phyloP scores from a whole-genome alignment of 768 basidiomycete species.

The Asterophora lycoperdoides region DNA sequence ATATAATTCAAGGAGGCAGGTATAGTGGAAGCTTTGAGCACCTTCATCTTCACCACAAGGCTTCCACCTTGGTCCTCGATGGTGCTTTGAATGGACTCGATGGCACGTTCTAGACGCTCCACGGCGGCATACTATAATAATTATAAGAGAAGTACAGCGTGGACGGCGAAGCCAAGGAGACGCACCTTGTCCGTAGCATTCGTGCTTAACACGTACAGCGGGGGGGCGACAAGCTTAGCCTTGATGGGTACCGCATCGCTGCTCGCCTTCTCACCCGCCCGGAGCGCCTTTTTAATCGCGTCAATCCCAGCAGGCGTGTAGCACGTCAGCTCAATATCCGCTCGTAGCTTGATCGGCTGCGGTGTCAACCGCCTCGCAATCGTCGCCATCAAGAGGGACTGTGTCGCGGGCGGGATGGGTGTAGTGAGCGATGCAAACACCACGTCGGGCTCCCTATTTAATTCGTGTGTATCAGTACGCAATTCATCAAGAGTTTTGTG shows the following conservation, averaged over 20 bases:
- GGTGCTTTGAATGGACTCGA: slow-evolving; percentile 81
- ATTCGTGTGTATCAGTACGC: neutral
- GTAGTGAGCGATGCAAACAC: slow-evolving; percentile 73
- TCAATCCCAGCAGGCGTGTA: slow-evolving; percentile 95
- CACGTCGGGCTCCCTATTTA: slow-evolving; percentile 46
- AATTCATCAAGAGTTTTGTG: too few relatives aligned
- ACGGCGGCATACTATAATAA: slow-evolving; percentile 70
- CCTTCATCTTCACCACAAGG: slow-evolving; percentile 96
- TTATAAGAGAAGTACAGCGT: neutral
- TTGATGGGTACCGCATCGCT: slow-evolving; percentile 93
- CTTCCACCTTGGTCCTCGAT: slow-evolving; percentile 85
- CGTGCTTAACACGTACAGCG: slow-evolving; percentile 91
- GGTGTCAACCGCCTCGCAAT: slow-evolving; percentile 95
- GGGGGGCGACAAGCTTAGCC: slow-evolving; percentile 94
- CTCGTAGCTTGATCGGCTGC: slow-evolving; percentile 97
- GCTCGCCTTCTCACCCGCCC: slow-evolving; percentile 84
- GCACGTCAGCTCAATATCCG: slow-evolving; percentile 96
- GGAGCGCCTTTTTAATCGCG: slow-evolving; percentile 89
- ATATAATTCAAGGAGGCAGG: neutral
- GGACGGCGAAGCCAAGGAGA: neutral
- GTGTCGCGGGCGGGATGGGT: slow-evolving; percentile 52
- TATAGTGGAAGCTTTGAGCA: slow-evolving; percentile 24
- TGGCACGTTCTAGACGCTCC: slow-evolving; percentile 89
- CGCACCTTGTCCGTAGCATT: slow-evolving; percentile 94
- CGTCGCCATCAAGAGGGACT: slow-evolving; percentile 65